Percentiles rank a stretch among this genome's conserved stretches.
Evolutionary conservation across 306 rosid species (phyloP).

Genomic region (Astragalus glycyphyllos): DNA sequence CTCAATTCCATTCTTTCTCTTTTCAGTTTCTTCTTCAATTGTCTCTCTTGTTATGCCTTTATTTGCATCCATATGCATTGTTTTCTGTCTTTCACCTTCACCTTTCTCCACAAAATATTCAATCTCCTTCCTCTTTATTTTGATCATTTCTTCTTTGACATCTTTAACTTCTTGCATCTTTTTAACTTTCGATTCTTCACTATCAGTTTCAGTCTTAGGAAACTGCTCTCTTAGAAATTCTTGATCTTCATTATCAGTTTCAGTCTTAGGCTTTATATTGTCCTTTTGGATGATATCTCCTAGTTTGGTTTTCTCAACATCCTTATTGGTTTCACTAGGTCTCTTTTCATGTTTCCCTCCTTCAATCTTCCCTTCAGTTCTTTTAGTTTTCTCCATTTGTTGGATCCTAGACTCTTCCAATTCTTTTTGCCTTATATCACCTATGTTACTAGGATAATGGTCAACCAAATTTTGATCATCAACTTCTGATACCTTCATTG

Average conservation of each 20-base stretch:
- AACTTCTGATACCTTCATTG: not conserved
- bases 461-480: no score
- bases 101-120: constrained; percentile 6
- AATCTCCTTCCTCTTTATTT: constrained; percentile 7
- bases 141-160: constrained; percentile 1
- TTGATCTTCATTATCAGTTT: constrained; percentile 9
- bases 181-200: not conserved
- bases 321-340: not conserved
- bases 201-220: no score
- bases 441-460: not conserved
- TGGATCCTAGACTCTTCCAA: not conserved
- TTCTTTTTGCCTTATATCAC: constrained; percentile 35
- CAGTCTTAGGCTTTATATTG: constrained; percentile 6
- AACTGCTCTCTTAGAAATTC: constrained; percentile 15
- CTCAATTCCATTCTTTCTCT: not conserved
- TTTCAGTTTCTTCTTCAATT: constrained; percentile 9
- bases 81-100: constrained; percentile 1
- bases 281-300: constrained; percentile 8
- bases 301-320: not conserved
- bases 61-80: not conserved
- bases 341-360: no score
- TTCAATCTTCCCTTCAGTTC: no score
- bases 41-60: not conserved
- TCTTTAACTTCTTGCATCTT: constrained; percentile 15
- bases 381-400: not conserved